Base-by-base conservation (phyloP, 768 basidiomycete genomes). In the Suillus subluteus region DNA sequence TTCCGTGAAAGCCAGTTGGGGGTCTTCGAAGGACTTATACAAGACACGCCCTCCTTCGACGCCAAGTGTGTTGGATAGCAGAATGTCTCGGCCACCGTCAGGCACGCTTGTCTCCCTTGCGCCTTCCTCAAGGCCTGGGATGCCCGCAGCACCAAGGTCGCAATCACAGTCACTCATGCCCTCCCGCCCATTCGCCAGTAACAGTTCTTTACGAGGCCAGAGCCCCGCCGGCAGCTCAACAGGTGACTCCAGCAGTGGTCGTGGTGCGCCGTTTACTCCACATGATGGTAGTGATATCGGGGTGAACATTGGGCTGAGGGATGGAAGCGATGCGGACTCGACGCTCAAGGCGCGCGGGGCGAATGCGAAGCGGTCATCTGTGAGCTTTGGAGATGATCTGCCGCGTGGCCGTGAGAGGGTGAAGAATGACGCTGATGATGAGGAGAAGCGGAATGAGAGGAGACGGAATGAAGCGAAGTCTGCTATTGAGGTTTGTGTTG, bases 401-500 rank as follows among this genome's bases (percentile, higher is more conserved):
- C 63, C 55, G 73, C 74, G 71, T 13, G 74, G 73, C 62, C 73
- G 74, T 63, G 76, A 74, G 58, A 75, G 75, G 70, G 78, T 71
- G 54, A 76, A 73, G 74, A 66, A 68, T 26, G 71, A 70, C 12
- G 73, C 71, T 62, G 71, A 76, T 13, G 79, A 81, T 26, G 85
- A 92, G 75, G 80, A 82, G 70, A 83, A 83, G 75, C 84, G 92
- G 74, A 86, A 82, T 67, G 91, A 94, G 73, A 82, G 94, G 72
- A 83, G 94, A 75, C 82, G 94, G 70, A 86, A 84, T 71, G 94
- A 95, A 74, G 92, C 94, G n/a, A 90, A 86, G 76, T 91, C 92
- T 73, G 91, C 94, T 40, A 91, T 94, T 73, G 91, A 95, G 88
- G 94, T 95, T 63, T n/a, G 86, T 78, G 61, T 69, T 30, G 55